Evolutionary conservation across 257 asterid genomes (phyloP).

Genomic region (Catharanthus roseus): DNA sequence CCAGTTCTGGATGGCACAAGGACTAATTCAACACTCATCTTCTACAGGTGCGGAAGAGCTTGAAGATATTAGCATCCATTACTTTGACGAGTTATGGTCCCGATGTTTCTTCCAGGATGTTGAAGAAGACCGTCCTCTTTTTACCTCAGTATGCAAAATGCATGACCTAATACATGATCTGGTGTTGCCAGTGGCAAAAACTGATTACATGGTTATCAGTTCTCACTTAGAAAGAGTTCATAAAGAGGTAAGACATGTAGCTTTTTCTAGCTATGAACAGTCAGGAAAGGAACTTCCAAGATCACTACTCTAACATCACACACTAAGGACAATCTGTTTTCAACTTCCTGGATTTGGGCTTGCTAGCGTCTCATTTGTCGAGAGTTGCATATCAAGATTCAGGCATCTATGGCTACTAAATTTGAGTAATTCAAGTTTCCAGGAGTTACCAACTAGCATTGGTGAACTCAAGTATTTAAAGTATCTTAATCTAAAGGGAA

Average conservation of each 20-base stretch:
- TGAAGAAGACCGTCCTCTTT: slow-evolving; percentile 33
- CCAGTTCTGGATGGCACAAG: slow-evolving; percentile 57
- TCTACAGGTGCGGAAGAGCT: slow-evolving; percentile 15
- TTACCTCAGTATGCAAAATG: slow-evolving; percentile 49
- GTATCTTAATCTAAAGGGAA: slow-evolving; percentile 16
- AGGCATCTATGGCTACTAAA: neutral
- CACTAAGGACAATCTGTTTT: neutral
- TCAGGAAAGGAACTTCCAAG: too few relatives aligned
- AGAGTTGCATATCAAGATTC: neutral
- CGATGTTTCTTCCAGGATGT: slow-evolving; percentile 44
- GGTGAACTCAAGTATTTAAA: slow-evolving; percentile 15
- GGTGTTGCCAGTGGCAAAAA: too few relatives aligned
- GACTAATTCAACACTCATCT: slow-evolving; percentile 25
- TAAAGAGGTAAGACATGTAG: too few relatives aligned
- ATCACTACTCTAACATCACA: too few relatives aligned
- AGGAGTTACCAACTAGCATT: slow-evolving; percentile 5
- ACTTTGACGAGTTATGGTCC: slow-evolving; percentile 40
- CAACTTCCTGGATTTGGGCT: neutral
- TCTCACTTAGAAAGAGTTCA: neutral
- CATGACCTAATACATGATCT: slow-evolving; percentile 37
- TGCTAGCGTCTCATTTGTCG: neutral
- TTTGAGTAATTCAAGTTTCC: neutral
- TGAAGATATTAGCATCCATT: slow-evolving; percentile 40
- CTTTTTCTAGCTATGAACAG: too few relatives aligned
- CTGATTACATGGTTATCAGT: neutral